phyloP scores from a whole-genome alignment of 768 basidiomycete genomes.

The Termitomyces sp. region DNA sequence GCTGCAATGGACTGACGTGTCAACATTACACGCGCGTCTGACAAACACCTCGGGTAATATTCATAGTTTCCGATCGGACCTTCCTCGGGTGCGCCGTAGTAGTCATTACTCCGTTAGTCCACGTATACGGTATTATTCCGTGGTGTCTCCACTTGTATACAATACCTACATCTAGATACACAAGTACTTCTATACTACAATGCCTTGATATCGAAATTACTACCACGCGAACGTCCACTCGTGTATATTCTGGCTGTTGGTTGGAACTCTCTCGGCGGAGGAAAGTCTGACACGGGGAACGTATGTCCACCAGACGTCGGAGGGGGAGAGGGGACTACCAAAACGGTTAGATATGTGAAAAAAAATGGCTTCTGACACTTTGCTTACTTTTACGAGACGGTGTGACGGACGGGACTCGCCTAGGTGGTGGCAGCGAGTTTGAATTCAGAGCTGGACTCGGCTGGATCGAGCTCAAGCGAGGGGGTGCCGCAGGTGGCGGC shows the following conservation, averaged over 20 bases:
- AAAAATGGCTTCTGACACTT: background rate
- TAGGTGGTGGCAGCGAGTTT: conserved; percentile 7
- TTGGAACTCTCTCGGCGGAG: conserved; percentile 67
- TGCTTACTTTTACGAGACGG: conserved; percentile 50
- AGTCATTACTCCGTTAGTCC: conserved; percentile 5
- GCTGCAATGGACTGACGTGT: conserved; percentile 51
- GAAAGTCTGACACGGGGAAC: conserved; percentile 78
- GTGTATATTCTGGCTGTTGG: conserved; percentile 50
- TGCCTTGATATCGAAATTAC: conserved; percentile 56
- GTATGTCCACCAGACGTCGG: conserved; percentile 65
- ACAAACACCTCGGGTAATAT: conserved; percentile 12
- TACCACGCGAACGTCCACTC: conserved; percentile 66
- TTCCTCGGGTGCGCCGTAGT: too few relatives aligned
- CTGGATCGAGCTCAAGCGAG: conserved; percentile 25
- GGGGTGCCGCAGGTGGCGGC: conserved; percentile 16
- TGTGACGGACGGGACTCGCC: conserved; percentile 14
- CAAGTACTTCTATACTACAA: conserved; percentile 23
- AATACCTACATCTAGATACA: background rate
- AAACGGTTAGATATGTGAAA: conserved; percentile 1
- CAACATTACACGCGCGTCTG: conserved; percentile 20
- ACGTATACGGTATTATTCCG: conserved; percentile 12
- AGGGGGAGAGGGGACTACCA: conserved; percentile 44
- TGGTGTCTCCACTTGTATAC: conserved; percentile 2
- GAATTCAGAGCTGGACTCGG: conserved; percentile 13
- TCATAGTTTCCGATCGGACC: conserved; percentile 2